Evolutionary conservation across 2,329 filamentous ascomycete genomes (phyloP).

Genomic region (Clarireedia paspali): DNA sequence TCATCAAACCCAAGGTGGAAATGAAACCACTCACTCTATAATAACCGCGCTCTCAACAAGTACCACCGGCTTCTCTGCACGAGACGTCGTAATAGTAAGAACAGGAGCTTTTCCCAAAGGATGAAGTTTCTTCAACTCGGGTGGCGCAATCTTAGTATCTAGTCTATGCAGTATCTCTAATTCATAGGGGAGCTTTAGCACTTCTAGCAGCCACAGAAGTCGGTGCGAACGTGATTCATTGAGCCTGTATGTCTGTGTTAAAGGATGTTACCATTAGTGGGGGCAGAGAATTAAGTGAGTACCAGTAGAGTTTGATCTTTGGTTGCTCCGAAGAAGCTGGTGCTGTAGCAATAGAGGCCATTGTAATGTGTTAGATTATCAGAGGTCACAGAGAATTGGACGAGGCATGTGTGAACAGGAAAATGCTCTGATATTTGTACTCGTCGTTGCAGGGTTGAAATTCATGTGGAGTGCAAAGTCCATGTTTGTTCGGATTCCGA

Average conservation of each 20-base stretch:
- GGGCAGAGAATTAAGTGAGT: conserved; percentile 5
- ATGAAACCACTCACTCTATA: conserved; percentile 39
- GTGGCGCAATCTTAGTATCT: conserved; percentile 55
- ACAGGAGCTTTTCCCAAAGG: conserved; percentile 83
- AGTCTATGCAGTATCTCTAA: conserved; percentile 71
- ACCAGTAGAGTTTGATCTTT: conserved; percentile 52
- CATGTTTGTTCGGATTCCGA: no score
- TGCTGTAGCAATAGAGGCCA: neutral
- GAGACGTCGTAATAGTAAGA: conserved; percentile 51
- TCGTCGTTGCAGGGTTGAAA: no score
- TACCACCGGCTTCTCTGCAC: conserved; percentile 42
- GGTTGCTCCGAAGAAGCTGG: conserved; percentile 24
- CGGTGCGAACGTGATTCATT: conserved; percentile 44
- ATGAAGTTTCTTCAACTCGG: conserved; percentile 69
- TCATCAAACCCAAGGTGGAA: neutral
- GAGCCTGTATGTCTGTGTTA: conserved; percentile 21
- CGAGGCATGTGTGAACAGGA: neutral
- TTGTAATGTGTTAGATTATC: neutral
- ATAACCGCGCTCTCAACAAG: conserved; percentile 80
- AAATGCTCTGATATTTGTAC: neutral
- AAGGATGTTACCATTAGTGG: neutral
- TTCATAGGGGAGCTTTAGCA: conserved; percentile 67
- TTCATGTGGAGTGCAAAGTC: no score
- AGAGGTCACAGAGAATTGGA: neutral
- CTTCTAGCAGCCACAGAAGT: conserved; percentile 63